Percentiles rank a stretch among this genome's conserved stretches.
Evolutionary conservation across 2,329 filamentous ascomycete species (phyloP).

Genomic region (Chrysoporthe cubensis): DNA sequence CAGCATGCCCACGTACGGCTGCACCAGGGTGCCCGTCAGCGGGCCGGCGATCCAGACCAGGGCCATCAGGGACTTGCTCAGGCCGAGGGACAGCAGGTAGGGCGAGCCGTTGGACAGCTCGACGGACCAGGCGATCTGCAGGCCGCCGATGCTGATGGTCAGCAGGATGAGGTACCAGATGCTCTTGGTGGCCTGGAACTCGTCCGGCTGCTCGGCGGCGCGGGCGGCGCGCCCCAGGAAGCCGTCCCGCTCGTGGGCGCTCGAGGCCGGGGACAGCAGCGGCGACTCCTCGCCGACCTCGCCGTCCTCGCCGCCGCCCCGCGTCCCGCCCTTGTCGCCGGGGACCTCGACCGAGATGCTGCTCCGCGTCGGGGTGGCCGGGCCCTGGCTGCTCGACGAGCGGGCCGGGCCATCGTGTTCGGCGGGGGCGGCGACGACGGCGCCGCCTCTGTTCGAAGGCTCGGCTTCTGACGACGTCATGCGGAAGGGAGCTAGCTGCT

Average conservation of each 20-base stretch:
- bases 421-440: conserved; percentile 27
- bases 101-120: conserved; percentile 93
- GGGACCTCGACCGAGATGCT: conserved; percentile 32
- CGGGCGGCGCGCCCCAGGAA: conserved; percentile 37
- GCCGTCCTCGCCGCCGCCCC: conserved; percentile 39
- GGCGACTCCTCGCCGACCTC: conserved; percentile 51
- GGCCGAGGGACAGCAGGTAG: conserved; percentile 76
- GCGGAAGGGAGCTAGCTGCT: conserved; percentile 24
- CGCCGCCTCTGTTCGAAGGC: conserved; percentile 35
- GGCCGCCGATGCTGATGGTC: conserved; percentile 82
- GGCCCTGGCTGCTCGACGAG: conserved; percentile 25
- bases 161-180: conserved; percentile 83
- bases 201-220: conserved; percentile 47
- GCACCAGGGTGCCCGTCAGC: conserved; percentile 76
- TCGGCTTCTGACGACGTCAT: conserved; percentile 47
- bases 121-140: conserved; percentile 95
- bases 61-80: conserved; percentile 82
- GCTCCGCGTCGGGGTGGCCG: conserved; percentile 30
- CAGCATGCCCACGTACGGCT: conserved; percentile 81
- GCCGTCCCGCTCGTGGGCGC: conserved; percentile 39
- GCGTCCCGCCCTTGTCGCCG: conserved; percentile 31
- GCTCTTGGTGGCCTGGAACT: conserved; percentile 72
- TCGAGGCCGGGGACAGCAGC: conserved; percentile 48
- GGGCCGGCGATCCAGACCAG: conserved; percentile 86
- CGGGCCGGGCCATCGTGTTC: conserved; percentile 29